Base-by-base conservation (phyloP, 2,329 filamentous ascomycete genomes). In the Penicillium sp. region DNA sequence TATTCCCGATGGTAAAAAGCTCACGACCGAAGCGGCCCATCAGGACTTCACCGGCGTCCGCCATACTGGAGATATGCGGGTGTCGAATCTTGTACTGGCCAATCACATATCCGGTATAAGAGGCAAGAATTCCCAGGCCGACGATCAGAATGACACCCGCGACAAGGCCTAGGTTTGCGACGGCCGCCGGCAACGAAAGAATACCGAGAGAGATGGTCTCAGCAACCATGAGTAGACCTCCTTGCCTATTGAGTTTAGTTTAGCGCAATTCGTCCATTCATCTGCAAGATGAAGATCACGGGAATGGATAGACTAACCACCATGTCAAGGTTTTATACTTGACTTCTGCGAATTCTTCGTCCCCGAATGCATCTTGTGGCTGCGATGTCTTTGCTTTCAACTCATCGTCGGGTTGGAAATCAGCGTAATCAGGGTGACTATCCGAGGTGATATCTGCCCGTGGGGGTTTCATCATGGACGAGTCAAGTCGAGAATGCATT, bases 1-100 rank as follows among this genome's bases (percentile, higher is more conserved):
- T 60, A 45, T 80, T 78, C 47, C 74, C 77, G 42, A 66, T 61
- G 18, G 76, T 77, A 25, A 81, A 67, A 20, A 84, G 44, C 55
- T 80, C 75, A 45, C 76, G 28, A 1, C 32, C 32, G 28, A 35
- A 35, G 9, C 62, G 65, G n/a, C 81, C 81, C 45, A 72, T 68
- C 36, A 84, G 68, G 33, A 83, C 64, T 16, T 70, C 63, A 1
- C 78, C 79, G 15, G 76, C 79, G 51, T 85, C 80, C 17, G 78
- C 76, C 52, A 82, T 82, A 53, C 75, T 76, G 28, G 74, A 70
- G 26, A 82, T 69, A 12, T 75, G 61, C 2, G 79, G 77, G 52
- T 72, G 68, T 28, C 57, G 57, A 25, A 70, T 51, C 46, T 73
- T 74, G 59, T 77, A 75, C 50, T 74, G 68, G 13, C 72, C 75